These are phyloP conservation scores for Macrotyloma uniflorum DNA, from an alignment of 306 rosid genomes.

Conservation along the genomic window DNA sequence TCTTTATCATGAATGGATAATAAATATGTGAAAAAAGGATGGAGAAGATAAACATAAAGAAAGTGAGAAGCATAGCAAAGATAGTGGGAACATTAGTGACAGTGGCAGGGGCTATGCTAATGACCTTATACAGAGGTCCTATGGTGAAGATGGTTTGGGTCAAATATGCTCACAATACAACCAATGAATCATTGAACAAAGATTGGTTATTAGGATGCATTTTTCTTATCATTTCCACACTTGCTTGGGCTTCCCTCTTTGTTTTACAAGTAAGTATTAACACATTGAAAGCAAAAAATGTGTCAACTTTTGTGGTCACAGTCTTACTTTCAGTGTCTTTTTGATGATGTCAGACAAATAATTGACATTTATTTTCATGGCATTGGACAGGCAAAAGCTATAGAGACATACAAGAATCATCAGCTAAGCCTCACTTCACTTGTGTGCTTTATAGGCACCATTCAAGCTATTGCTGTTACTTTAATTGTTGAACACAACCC, in stretches of 20 bases:
- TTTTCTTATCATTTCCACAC: conserved; percentile 79
- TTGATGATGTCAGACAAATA: not conserved
- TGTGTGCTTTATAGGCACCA: conserved; percentile 75
- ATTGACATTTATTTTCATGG: not conserved
- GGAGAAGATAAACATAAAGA: conserved; percentile 81
- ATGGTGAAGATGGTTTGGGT: conserved; percentile 69
- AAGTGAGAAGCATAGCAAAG: conserved; percentile 80
- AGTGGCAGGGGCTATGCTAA: conserved; percentile 88
- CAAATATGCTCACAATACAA: conserved; percentile 40
- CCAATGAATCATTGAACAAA: conserved; percentile 48
- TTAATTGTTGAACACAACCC: conserved; percentile 70
- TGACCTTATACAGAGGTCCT: conserved; percentile 95
- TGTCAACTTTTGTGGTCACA: not conserved
- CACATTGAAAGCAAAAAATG: not conserved
- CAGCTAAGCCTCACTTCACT: conserved; percentile 80
- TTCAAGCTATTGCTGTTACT: conserved; percentile 86
- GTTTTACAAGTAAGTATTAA: conserved; percentile 68
- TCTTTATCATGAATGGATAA: not conserved
- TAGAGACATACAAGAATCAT: conserved; percentile 82
- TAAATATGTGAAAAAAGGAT: conserved; percentile 60
- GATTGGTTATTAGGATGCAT: conserved; percentile 78
- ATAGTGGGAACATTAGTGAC: conserved; percentile 77
- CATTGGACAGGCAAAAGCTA: conserved; percentile 60
- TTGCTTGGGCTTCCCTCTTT: conserved; percentile 95
- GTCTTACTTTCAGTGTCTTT: not conserved